Conservation (phyloP, 202 grass and related monocot species). For the Setaria italica region DNA sequence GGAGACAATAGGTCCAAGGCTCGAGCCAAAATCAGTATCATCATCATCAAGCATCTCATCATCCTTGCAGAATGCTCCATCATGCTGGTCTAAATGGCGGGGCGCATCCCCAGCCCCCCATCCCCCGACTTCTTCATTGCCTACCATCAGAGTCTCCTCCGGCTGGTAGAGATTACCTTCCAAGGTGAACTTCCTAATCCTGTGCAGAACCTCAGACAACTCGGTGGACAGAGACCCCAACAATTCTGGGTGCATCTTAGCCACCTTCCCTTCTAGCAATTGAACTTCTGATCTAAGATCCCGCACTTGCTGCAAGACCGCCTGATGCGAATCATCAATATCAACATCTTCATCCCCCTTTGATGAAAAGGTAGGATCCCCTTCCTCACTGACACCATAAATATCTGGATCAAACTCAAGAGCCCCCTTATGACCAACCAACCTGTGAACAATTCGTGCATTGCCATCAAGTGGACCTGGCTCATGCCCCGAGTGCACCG, state of each 20-base stretch:
- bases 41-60: slow-evolving; percentile 95
- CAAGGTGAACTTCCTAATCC: slow-evolving; percentile 80
- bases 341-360: slow-evolving; percentile 59
- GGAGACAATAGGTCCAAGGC: slow-evolving; percentile 78
- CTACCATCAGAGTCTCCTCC: slow-evolving; percentile 67
- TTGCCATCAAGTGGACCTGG: slow-evolving; percentile 96
- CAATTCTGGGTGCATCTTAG: slow-evolving; percentile 74
- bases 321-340: slow-evolving; percentile 62
- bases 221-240: slow-evolving; percentile 65
- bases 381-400: slow-evolving; percentile 74
- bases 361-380: slow-evolving; percentile 56
- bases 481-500: slow-evolving; percentile 92
- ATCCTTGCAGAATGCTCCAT: slow-evolving; percentile 72
- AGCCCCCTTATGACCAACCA: slow-evolving; percentile 85
- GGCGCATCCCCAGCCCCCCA: slow-evolving; percentile 60
- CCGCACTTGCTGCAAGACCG: slow-evolving; percentile 73
- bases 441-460: slow-evolving; percentile 92
- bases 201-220: slow-evolving; percentile 75
- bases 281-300: slow-evolving; percentile 71
- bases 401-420: slow-evolving; percentile 89
- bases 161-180: slow-evolving; percentile 59
- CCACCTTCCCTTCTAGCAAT: slow-evolving; percentile 73
- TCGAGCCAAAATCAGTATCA: slow-evolving; percentile 85
- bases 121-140: slow-evolving; percentile 62
- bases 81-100: slow-evolving; percentile 70